Evolutionary conservation across 805 yeast species (phyloP), one percentile per base, ranked within the genome.

Genomic region (Wickerhamiella parazyma): DNA sequence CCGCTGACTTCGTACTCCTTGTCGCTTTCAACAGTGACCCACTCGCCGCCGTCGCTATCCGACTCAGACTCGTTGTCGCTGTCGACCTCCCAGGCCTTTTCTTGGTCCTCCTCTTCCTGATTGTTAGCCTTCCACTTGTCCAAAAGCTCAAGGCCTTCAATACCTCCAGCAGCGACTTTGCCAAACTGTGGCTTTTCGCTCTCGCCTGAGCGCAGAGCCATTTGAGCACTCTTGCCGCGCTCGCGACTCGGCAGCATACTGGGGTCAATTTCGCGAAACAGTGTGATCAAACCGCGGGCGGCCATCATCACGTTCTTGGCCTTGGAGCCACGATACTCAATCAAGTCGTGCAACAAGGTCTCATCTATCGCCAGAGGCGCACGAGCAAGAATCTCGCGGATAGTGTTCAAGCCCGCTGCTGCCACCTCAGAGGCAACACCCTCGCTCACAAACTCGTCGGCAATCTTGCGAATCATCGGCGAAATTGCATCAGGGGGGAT

Each of bases 361-460:
- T 81, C 78, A 42, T 86, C 96, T 54, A 91, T 86, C 20, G 97
- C 95, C 51, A 89, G 69, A 12, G 98, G 96, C 9, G 94, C 93
- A 69, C 99, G 78, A 1, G 95, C 64, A 50, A 87, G 71, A 46
- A 91, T 85, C 63, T 91, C 98, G 54, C 97, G 72, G 47, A 89
- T 89, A 3, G 97, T 83, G 62, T 91, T 91, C 51, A 91, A 71
- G 56, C 99, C 99, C 4, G 97, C 97, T 42, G 96, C 86, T 4
- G 96, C 96, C 44, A 87, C 99, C 64, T 91, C 95, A 26, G 94
- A 78, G 12, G 96, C 86, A 33, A 91, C 98, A 70, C 99, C 99
- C 58, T 91, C 97, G 52, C 94, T 81, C 20, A 91, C 95, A 56
- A 91, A 91, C 64, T 91, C 98, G 63, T 91, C 94, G 1, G 98